A percentile compares a stretch with the other conserved stretches of the same genome.
phyloP scores from a whole-genome alignment of 805 yeast species.

The Scheffersomyces amazonensis region DNA sequence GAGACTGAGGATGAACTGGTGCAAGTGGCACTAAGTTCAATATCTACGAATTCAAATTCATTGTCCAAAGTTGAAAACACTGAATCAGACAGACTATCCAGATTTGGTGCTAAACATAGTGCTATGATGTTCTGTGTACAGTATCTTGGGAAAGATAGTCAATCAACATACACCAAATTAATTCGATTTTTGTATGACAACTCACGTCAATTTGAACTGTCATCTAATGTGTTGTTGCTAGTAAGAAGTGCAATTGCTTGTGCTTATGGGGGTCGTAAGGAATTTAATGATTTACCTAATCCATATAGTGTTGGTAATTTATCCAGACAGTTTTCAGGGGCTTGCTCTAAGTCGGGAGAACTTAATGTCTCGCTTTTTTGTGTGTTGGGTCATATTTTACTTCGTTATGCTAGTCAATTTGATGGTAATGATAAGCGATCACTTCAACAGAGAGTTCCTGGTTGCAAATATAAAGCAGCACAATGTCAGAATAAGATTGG shows the following conservation, averaged over 20 bases:
- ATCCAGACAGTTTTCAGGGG: background rate
- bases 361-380: constrained; percentile 1
- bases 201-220: background rate
- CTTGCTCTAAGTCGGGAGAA: background rate
- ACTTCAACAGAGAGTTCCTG: background rate
- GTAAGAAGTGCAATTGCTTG: background rate
- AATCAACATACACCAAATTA: background rate
- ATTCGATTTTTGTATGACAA: background rate
- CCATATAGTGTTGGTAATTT: background rate
- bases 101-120: no score
- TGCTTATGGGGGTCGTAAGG: constrained; percentile 2
- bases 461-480: background rate
- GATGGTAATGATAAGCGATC: background rate
- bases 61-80: no score
- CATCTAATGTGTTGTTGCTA: background rate
- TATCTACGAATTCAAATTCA: no score
- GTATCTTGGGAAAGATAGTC: no score
- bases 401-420: background rate
- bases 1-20: no score
- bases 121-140: no score
- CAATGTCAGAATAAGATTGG: background rate
- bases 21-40: no score
- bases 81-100: no score
- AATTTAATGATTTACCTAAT: background rate
- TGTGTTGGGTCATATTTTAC: constrained; percentile 1